Base-by-base conservation (phyloP, 2,329 filamentous ascomycete genomes). In the Blastomyces percursus region DNA sequence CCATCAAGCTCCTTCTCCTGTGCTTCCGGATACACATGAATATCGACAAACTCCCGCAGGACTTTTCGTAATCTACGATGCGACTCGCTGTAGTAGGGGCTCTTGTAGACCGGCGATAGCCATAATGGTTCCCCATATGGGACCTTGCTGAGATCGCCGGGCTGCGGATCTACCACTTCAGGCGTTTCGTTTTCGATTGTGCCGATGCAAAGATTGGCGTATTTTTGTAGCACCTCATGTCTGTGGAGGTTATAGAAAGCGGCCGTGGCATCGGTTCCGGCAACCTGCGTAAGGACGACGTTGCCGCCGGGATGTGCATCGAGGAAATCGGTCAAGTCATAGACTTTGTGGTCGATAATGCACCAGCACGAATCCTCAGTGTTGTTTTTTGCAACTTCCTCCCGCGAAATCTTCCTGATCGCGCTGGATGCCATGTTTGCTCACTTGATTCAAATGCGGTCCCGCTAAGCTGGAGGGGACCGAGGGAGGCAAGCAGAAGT, bases 231-330 rank as follows among this genome's bases (percentile, higher is more conserved):
- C n/a, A 95, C 89, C 76, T 96, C 91, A 69, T 96, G 90, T 32
- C 91, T 82, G 78, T 96, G 91, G 61, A 96, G 85, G 79, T 95
- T 95, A 83, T 95, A 96, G 76, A 95, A 96, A 62, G 87, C 88
- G 44, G 82, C 78, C 1, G 91, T 96, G 59, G 90, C 90, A 71
- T 96, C 91, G 67, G 85, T 82, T 65, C 91, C 91, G 38, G 89
- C 91, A 57, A 93, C 84, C 76, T 96, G 90, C 61, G 84, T 82
- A 46, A 95, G 84, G 30, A 95, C 90, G 52, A 88, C 86, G 70
- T 86, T 85, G 70, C 90, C 91, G 68, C 90, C 90, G 0, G 91
- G 91, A 71, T 96, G 91, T 27, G 88, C 90, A 72, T 94, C 89
- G 68, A 91, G 76, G 74, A 95, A 96, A 67, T 95, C 90, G 64